Evolutionary conservation across 495 filamentous ascomycete species (phyloP).

Genomic region (Penicillium flavigenum): DNA sequence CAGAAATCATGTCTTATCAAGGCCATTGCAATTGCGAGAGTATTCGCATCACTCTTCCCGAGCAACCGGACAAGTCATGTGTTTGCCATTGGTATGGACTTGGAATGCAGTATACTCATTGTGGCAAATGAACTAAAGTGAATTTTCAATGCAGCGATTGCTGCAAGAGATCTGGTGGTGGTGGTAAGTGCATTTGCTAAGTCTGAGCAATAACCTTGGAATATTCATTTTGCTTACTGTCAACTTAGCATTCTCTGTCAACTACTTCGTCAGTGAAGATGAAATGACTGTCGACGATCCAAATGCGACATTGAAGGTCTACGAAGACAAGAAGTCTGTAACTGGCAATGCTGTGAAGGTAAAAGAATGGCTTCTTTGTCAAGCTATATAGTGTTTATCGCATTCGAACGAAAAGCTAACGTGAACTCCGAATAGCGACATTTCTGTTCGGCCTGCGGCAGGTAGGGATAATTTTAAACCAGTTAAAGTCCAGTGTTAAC

Average conservation of each 20-base stretch:
- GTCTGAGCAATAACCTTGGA: background rate
- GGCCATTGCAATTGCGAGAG: constrained; percentile 35
- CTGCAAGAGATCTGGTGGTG: constrained; percentile 28
- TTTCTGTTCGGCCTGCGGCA: constrained; percentile 36
- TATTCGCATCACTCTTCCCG: constrained; percentile 29
- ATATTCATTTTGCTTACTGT: background rate
- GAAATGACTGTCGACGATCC: constrained; percentile 26
- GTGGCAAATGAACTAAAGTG: background rate
- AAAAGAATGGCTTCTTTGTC: background rate
- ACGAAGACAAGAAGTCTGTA: constrained; percentile 20
- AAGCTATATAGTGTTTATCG: background rate
- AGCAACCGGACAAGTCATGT: constrained; percentile 20
- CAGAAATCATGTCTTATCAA: constrained; percentile 24
- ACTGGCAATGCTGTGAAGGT: constrained; percentile 22
- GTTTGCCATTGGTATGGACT: constrained; percentile 33
- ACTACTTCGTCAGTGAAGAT: constrained; percentile 25
- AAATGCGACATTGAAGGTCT: constrained; percentile 12
- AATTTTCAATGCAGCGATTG: constrained; percentile 13
- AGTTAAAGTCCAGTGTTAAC: background rate
- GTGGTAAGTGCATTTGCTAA: constrained; percentile 9
- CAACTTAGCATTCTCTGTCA: constrained; percentile 29
- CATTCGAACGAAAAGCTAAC: constrained; percentile 6
- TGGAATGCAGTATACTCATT: background rate
- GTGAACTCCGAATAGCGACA: constrained; percentile 14
- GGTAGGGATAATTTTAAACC: constrained; percentile 13